Base-by-base conservation (phyloP, 2,329 filamentous ascomycete species). In the Aspergillus udagawae region DNA sequence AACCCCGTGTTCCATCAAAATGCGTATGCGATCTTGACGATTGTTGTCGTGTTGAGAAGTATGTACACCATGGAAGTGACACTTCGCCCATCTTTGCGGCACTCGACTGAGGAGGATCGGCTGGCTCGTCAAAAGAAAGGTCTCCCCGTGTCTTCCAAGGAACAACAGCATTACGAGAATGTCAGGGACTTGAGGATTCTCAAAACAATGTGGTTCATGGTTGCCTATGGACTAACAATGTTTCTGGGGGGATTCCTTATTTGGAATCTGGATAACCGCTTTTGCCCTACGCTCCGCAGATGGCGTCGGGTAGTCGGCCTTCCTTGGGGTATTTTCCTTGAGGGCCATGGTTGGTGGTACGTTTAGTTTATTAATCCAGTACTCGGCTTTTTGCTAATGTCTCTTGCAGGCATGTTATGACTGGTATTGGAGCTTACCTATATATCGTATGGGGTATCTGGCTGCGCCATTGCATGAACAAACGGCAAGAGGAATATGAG, bases 391-490 rank as follows among this genome's bases (percentile, higher is more conserved):
- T 28, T 42, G 42, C 61, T 59, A 52, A 63, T 58, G 68, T 54
- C 59, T 28, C 27, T 44, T 54, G 38, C 49, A 82, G 88, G 88
- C 90, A 93, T 75, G 68, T 93, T 41, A 86, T 93, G 82, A 94
- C 91, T 0, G 90, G 90, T 12, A 79, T 87, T 38, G 91, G 91
- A 70, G 90, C 90, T 17, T 95, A 95, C 73, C 89, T 88, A 69
- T 91, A 93, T 70, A 91, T 95, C 64, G 79, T 86, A 14, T 95
- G 91, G 90, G 88, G 90, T 14, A 86, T 92, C 27, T 93, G 90
- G 87, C 80, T 94, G 20, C 84, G 90, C 44, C 86, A 88, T 60
- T 91, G 89, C 65, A 77, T 94, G 51, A 90, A 92, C 60, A 84
- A 86, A 3, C 81, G 81, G 49, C 88, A 91, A 67, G 83, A 89